phyloP scores from a whole-genome alignment of 108 stramenopile genomes.

The Cyclotella kingstonii region DNA sequence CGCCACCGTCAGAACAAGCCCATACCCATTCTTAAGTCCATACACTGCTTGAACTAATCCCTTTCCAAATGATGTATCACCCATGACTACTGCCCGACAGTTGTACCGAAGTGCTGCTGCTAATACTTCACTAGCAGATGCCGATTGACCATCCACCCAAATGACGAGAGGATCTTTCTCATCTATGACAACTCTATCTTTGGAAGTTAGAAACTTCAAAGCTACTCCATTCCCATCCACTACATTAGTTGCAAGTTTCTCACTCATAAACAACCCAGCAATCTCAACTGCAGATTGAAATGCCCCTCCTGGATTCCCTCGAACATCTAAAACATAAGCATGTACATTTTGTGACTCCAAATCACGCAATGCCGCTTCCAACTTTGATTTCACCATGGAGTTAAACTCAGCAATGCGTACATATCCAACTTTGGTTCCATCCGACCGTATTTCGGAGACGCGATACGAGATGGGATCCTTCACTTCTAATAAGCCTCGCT shows the following conservation, averaged over 20 bases:
- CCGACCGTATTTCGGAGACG: slow-evolving; percentile 59
- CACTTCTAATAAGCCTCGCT: slow-evolving; percentile 57
- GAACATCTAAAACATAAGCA: slow-evolving; percentile 84
- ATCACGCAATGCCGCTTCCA: slow-evolving; percentile 72
- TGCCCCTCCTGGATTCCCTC: slow-evolving; percentile 91
- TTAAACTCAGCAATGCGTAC: slow-evolving; percentile 89
- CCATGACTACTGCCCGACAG: slow-evolving; percentile 92
- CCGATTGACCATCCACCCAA: slow-evolving; percentile 79
- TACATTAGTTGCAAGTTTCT: slow-evolving; percentile 79
- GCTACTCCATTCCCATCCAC: slow-evolving; percentile 71
- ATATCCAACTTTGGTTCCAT: slow-evolving; percentile 88
- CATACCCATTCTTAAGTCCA: slow-evolving; percentile 89
- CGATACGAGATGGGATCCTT: slow-evolving; percentile 69
- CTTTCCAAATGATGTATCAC: slow-evolving; percentile 89
- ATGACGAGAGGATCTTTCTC: slow-evolving; percentile 60
- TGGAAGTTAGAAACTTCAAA: slow-evolving; percentile 67
- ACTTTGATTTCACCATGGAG: slow-evolving; percentile 64
- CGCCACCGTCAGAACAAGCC: slow-evolving; percentile 92
- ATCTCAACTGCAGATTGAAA: slow-evolving; percentile 94
- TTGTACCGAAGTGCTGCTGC: slow-evolving; percentile 92
- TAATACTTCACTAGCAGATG: slow-evolving; percentile 90
- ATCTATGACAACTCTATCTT: slow-evolving; percentile 50
- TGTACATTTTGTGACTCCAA: slow-evolving; percentile 74
- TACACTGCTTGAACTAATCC: slow-evolving; percentile 96
- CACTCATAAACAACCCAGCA: slow-evolving; percentile 81